Base-by-base conservation (phyloP, 768 basidiomycete species). In the Rhizopogon rudus region DNA sequence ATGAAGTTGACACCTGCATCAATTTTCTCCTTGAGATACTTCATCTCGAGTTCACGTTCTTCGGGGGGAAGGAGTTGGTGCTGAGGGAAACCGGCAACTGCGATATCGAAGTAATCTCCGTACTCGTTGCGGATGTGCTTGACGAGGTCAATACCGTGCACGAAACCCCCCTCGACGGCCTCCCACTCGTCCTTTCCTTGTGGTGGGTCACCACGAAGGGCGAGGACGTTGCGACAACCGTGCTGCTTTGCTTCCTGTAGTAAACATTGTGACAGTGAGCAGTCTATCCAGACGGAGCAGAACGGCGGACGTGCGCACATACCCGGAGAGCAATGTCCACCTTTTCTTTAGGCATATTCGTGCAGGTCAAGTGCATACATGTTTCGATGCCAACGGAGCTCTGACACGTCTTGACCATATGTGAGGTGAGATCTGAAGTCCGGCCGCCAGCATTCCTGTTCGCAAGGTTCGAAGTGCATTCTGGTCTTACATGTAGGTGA, bases 331-430 rank as follows among this genome's bases (percentile, higher is more conserved):
- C 94, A 63, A 87, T 83, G 72, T 97, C 94, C 20, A 99, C 88
- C 68, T 98, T 98, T 69, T 91, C 87, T 65, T 80, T 79, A n/a
- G 93, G 93, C 93, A 99, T 97, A 73, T 96, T 97, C 49, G 97
- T 98, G 68, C 97, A 98, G 44, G 96, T 98, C 61, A 99, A 72
- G 73, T 99, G 97, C 93, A 99, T 93, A 75, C 94, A 98, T 29
- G 94, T 96, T 73, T 98, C 94, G 22, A 98, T 79, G 0, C 95
- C 97, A 70, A 98, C 91, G 40, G 91, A 72, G 45, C 89, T 80
- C 73, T 98, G 94, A 67, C 94, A 96, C 41, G 90, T 92, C 73
- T 93, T 93, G 58, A 97, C 92, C 77, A 98, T 84, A 64, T 94
- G 91, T 5, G 91, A 86, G 10, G 95, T 96, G 55, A 98, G 73